Conservation (phyloP, 805 yeast species). For the Barnettozyma botsteinii region DNA sequence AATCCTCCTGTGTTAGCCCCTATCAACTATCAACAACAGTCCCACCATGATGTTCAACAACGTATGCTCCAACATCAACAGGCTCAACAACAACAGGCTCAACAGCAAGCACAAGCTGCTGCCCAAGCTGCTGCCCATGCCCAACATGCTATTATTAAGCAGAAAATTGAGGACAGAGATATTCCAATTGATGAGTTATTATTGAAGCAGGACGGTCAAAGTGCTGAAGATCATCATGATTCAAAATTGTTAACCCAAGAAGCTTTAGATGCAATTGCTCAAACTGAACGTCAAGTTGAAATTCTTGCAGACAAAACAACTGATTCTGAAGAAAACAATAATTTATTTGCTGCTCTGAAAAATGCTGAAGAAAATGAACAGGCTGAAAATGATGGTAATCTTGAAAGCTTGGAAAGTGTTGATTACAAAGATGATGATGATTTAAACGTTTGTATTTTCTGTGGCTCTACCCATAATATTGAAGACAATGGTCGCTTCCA, state of each 20-base stretch:
- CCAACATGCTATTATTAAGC: conserved; percentile 6
- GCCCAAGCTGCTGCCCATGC: conserved; percentile 10
- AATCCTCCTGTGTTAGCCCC: conserved; percentile 11
- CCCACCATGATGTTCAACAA: conserved; percentile 8
- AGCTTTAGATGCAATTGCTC: conserved; percentile 10
- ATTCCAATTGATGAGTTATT: conserved; percentile 16
- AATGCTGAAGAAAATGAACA: conserved; percentile 9
- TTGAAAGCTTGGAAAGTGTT: neutral
- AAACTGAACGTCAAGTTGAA: conserved; percentile 1
- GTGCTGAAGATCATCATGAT: conserved; percentile 2
- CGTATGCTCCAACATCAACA: conserved; percentile 10
- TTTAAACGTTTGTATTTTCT: conserved; percentile 18
- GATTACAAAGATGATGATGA: conserved; percentile 5
- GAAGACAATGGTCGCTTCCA: conserved; percentile 26
- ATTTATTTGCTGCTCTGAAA: conserved; percentile 15
- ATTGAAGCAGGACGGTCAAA: conserved; percentile 11
- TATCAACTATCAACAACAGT: conserved; percentile 6
- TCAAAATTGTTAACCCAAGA: conserved; percentile 8
- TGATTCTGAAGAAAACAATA: conserved; percentile 11
- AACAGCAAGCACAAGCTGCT: conserved; percentile 9
- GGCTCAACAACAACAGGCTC: conserved; percentile 10
- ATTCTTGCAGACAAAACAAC: conserved; percentile 4
- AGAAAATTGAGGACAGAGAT: conserved; percentile 11
- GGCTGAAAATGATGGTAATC: neutral
- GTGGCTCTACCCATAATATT: conserved; percentile 20